These are phyloP conservation scores for Halteria grandinella DNA, from an alignment of 73 alveolate genomes.

Conservation along the genomic window DNA sequence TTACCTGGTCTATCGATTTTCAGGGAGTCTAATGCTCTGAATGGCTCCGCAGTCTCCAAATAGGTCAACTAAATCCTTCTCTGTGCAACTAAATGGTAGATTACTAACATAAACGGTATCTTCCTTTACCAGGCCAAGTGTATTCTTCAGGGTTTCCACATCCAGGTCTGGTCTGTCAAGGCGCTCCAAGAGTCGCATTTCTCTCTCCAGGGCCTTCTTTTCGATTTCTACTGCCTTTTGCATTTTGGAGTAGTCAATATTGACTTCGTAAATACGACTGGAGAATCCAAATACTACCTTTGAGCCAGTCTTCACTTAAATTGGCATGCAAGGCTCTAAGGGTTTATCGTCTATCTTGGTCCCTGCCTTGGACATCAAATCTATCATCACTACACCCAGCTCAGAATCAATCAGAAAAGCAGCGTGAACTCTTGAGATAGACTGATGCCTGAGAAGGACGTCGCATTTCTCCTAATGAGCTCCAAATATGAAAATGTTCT, in stretches of 20 bases:
- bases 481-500: slow-evolving; percentile 73
- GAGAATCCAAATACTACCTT: slow-evolving; percentile 73
- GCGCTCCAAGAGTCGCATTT: slow-evolving; percentile 59
- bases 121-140: slow-evolving; percentile 62
- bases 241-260: slow-evolving; percentile 70
- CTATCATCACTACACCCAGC: slow-evolving; percentile 67
- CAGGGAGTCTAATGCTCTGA: slow-evolving; percentile 71
- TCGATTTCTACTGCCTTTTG: slow-evolving; percentile 63
- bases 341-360: slow-evolving; percentile 65
- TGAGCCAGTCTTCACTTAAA: slow-evolving; percentile 57
- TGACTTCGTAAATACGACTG: slow-evolving; percentile 67
- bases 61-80: slow-evolving; percentile 62
- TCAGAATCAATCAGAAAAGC: slow-evolving; percentile 69
- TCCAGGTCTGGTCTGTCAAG: slow-evolving; percentile 64
- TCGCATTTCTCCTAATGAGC: slow-evolving; percentile 69
- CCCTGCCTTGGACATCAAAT: slow-evolving; percentile 80
- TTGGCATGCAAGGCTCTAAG: slow-evolving; percentile 61
- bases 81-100: slow-evolving; percentile 71
- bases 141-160: slow-evolving; percentile 64
- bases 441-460: slow-evolving; percentile 76
- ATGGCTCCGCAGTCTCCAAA: slow-evolving; percentile 72
- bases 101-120: slow-evolving; percentile 75
- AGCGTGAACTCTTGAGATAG: slow-evolving; percentile 83
- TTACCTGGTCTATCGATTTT: slow-evolving; percentile 65
- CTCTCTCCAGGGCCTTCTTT: slow-evolving; percentile 63